Evolutionary conservation across 768 basidiomycete species (phyloP), one percentile per base, ranked within the genome.

Genomic region (Termitomyces sp.): DNA sequence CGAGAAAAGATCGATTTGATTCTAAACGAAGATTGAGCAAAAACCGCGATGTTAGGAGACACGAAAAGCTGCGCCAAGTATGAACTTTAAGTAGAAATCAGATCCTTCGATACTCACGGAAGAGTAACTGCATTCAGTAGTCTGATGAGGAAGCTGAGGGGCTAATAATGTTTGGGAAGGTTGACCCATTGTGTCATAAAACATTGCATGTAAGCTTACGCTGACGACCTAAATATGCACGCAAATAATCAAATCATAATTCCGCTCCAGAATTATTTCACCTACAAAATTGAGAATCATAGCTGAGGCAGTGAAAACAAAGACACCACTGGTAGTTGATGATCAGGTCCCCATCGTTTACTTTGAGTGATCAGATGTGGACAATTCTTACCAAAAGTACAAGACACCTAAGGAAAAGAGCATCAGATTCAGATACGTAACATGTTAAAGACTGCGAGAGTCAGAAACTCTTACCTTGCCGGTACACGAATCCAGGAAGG

Each of bases 41-140:
- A n/a, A 63, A 63, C 9, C 62, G 59, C 22, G 59, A 57, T 13
- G 62, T 63, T 12, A 63, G 50, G 20, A 63, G 52, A 36, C 62
- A 60, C 13, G 62, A 63, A 33, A 63, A 50, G 20, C 62, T 63
- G 28, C 9, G 9, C n/a, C 22, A 28, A 28, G 8, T 30, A 14
- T 45, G 32, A n/a, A 30, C 6, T 6, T 16, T 1, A 28, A 13
- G 8, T 30, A n/a, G 13, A 18, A 22, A 6, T 38, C n/a, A 20
- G 35, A n/a, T n/a, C 13, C 16, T 12, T 44, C 35, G 36, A 22
- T 33, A 40, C 61, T 38, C 36, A 60, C 58, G 61, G 58, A 53
- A 59, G 61, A 13, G 52, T 57, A 12, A 59, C 6, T 14, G 58
- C 58, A 43, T 59, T 59, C 6, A 62, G 52, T 13, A 62, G 40